phyloP scores from a whole-genome alignment of 441 rosid genomes.

The Gossypium lobatum region DNA sequence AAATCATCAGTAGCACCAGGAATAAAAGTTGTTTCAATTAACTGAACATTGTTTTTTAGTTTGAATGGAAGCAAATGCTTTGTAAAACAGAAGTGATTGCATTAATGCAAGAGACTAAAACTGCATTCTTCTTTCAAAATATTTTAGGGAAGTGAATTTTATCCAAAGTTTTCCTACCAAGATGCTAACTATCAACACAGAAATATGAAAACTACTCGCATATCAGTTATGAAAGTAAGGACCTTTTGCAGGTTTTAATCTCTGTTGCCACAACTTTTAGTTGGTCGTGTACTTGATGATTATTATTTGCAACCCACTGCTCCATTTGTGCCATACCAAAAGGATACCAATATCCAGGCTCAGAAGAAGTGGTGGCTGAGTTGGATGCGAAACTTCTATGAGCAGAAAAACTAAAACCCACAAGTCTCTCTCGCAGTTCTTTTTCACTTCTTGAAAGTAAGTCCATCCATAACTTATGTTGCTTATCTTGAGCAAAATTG shows the following conservation, averaged over 20 bases:
- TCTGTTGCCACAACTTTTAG: conserved; percentile 37
- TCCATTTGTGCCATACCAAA: conserved; percentile 66
- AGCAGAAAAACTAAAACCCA: conserved; percentile 57
- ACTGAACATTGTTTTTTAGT: not conserved
- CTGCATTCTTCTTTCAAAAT: not conserved
- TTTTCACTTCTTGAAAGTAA: conserved; percentile 60
- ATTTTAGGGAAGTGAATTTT: not conserved
- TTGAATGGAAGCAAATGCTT: not conserved
- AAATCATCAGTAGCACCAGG: not conserved
- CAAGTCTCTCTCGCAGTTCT: conserved; percentile 76
- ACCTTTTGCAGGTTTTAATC: conserved; percentile 33
- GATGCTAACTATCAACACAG: not conserved
- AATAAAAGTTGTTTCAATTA: not conserved
- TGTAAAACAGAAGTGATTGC: not conserved
- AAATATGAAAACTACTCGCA: not conserved
- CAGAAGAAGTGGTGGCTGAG: conserved; percentile 17
- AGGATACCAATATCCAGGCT: conserved; percentile 49
- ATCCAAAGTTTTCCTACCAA: not conserved
- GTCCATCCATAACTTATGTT: conserved; percentile 44
- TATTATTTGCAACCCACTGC: conserved; percentile 56
- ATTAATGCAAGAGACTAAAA: not conserved
- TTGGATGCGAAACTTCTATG: conserved; percentile 23
- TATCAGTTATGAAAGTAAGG: not conserved
- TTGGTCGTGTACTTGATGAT: conserved; percentile 29
- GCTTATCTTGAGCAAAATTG: conserved; percentile 24